A percentile compares a stretch with the other conserved stretches of the same genome.
These are phyloP conservation scores for Quercus lobata DNA, from an alignment of 331 rosid species.

Conservation along the genomic window DNA sequence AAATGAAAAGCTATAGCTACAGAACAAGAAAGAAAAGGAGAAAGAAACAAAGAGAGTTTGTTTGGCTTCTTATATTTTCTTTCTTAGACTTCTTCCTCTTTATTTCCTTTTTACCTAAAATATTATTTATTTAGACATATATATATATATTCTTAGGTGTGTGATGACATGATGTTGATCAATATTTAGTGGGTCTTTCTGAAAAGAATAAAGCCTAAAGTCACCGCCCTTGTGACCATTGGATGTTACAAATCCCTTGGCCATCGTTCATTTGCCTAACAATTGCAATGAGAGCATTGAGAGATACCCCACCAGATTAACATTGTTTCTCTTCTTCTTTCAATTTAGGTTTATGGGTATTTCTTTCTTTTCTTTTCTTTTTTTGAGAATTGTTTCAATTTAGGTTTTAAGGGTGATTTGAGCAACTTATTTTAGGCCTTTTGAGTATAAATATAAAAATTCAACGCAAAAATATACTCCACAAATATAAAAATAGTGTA, in stretches of 20 bases:
- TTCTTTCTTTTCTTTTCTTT: too few relatives aligned
- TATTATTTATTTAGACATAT: neutral
- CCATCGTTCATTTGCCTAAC: conserved; percentile 35
- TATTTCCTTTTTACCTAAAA: neutral
- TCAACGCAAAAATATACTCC: neutral
- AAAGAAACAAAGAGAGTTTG: conserved; percentile 37
- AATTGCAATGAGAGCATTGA: neutral
- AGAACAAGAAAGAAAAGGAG: conserved; percentile 11
- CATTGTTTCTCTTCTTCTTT: conserved; percentile 19
- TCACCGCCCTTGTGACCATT: conserved; percentile 22
- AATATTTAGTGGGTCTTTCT: conserved; percentile 30
- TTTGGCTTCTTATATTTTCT: conserved; percentile 28
- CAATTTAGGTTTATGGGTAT: conserved; percentile 5
- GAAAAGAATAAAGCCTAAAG: conserved; percentile 22
- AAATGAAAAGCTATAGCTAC: conserved; percentile 17
- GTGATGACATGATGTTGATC: conserved; percentile 62
- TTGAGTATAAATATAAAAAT: conserved; percentile 2
- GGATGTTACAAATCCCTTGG: conserved; percentile 24
- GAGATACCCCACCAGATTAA: conserved; percentile 21
- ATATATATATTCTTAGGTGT: conserved; percentile 22
- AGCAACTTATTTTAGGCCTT: neutral
- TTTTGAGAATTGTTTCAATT: neutral
- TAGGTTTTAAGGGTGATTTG: conserved; percentile 20
- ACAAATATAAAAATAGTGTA: neutral
- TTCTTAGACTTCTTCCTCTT: neutral